Conservation (phyloP, 805 yeast genomes). For the Wickerhamia fluorescens region DNA sequence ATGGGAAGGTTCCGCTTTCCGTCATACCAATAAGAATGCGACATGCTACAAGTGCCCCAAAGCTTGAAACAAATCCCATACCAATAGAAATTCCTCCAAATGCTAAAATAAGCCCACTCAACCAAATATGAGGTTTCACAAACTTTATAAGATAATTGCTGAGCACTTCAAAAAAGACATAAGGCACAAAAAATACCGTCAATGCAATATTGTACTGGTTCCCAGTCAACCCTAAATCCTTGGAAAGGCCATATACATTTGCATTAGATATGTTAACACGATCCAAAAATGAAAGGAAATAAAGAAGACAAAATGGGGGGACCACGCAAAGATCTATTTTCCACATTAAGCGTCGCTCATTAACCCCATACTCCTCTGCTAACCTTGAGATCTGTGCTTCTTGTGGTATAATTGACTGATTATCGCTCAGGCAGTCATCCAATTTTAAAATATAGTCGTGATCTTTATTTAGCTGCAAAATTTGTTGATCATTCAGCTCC, state of each 20-base stretch:
- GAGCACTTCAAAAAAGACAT: conserved; percentile 55
- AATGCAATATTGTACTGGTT: conserved; percentile 58
- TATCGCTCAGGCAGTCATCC: too few relatives aligned
- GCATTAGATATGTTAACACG: conserved; percentile 82
- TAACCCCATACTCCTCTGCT: conserved; percentile 34
- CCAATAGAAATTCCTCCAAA: conserved; percentile 62
- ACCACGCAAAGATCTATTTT: conserved; percentile 65
- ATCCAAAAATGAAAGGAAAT: conserved; percentile 72
- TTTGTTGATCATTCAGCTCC: too few relatives aligned
- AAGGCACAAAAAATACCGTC: conserved; percentile 68
- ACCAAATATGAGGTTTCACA: conserved; percentile 60
- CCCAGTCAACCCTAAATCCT: conserved; percentile 47
- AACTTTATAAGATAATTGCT: conserved; percentile 56
- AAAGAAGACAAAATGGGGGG: conserved; percentile 69
- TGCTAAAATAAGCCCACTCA: conserved; percentile 48
- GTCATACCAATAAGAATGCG: conserved; percentile 61
- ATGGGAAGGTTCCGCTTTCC: conserved; percentile 71
- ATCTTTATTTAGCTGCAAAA: too few relatives aligned
- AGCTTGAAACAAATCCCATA: conserved; percentile 57
- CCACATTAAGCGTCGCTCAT: conserved; percentile 51
- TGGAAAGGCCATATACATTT: conserved; percentile 58
- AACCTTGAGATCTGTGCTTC: conserved; percentile 13
- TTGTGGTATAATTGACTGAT: too few relatives aligned
- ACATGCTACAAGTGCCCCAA: conserved; percentile 52
- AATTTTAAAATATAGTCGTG: too few relatives aligned